Conservation (phyloP, 805 yeast species). For the Lipomyces orientalis region DNA sequence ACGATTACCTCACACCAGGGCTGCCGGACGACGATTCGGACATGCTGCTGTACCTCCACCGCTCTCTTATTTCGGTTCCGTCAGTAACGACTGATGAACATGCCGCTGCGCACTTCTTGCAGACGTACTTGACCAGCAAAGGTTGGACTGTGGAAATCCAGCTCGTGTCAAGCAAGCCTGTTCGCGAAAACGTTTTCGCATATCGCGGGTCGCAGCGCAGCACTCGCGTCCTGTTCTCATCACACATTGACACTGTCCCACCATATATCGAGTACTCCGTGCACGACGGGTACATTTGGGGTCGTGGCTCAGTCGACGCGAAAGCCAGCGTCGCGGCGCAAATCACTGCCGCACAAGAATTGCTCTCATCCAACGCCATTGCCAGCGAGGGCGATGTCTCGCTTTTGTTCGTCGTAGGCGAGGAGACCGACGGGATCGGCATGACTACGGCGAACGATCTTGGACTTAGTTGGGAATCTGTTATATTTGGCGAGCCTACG, state of each 20-base stretch:
- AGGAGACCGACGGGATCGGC: conserved; percentile 70
- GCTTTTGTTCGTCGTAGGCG: conserved; percentile 70
- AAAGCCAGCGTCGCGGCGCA: conserved; percentile 72
- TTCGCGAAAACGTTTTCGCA: conserved; percentile 62
- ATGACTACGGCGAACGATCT: conserved; percentile 56
- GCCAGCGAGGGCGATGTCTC: conserved; percentile 61
- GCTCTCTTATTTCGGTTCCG: conserved; percentile 46
- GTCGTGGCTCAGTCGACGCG: conserved; percentile 76
- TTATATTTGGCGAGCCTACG: conserved; percentile 78
- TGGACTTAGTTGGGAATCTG: conserved; percentile 59
- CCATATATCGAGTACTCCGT: conserved; percentile 61
- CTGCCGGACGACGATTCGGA: conserved; percentile 15
- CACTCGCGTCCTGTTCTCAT: conserved; percentile 59
- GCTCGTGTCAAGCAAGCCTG: conserved; percentile 44
- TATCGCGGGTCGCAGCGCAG: conserved; percentile 55
- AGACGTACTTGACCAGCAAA: conserved; percentile 47
- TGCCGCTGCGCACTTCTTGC: conserved; percentile 50
- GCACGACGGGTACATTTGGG: conserved; percentile 57
- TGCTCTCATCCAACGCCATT: conserved; percentile 49
- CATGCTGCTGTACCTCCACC: conserved; percentile 41
- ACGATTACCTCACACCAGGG: background rate
- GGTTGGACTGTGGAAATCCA: conserved; percentile 62
- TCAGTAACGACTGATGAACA: conserved; percentile 49
- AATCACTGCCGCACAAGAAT: conserved; percentile 57
- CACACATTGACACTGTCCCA: conserved; percentile 77